Evolutionary conservation across 176 grass and related monocot species (phyloP).

Genomic region (Musa acuminata): DNA sequence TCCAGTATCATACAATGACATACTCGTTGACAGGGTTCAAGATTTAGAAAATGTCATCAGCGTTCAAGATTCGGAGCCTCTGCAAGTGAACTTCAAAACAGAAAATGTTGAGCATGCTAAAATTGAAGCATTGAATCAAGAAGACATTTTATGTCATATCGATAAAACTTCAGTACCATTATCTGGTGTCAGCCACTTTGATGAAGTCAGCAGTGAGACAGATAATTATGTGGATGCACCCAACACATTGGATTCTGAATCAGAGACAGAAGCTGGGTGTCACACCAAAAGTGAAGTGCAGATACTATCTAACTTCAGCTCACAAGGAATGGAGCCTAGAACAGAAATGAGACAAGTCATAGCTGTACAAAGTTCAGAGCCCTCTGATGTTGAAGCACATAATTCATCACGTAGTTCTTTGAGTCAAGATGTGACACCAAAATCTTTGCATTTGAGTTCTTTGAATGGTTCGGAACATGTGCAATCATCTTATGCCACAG

Average conservation of each 20-base stretch:
- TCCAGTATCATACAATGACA: conserved; percentile 64
- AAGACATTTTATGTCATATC: conserved; percentile 39
- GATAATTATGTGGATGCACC: conserved; percentile 94
- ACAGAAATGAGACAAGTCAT: conserved; percentile 11
- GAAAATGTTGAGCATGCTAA: conserved; percentile 21
- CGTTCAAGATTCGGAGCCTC: conserved; percentile 35
- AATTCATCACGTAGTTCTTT: conserved; percentile 18
- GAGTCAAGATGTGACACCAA: conserved; percentile 14
- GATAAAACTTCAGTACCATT: conserved; percentile 36
- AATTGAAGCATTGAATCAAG: conserved; percentile 26
- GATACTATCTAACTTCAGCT: conserved; percentile 22
- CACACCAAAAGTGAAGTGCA: conserved; percentile 45
- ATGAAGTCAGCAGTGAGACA: conserved; percentile 64
- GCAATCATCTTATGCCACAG: conserved; percentile 16
- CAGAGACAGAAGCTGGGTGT: conserved; percentile 64
- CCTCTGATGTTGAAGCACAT: conserved; percentile 20
- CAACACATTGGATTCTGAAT: conserved; percentile 82
- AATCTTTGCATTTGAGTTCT: conserved; percentile 35
- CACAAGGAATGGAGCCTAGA: conserved; percentile 19
- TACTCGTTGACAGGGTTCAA: conserved; percentile 63
- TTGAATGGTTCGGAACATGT: conserved; percentile 25
- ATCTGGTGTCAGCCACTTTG: conserved; percentile 42
- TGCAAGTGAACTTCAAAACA: conserved; percentile 22
- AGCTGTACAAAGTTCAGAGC: conserved; percentile 25
- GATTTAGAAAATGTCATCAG: conserved; percentile 31